A percentile compares a stretch with the other conserved stretches of the same genome.
phyloP scores from a whole-genome alignment of 495 filamentous ascomycete species.

The Neurospora tetraspora region DNA sequence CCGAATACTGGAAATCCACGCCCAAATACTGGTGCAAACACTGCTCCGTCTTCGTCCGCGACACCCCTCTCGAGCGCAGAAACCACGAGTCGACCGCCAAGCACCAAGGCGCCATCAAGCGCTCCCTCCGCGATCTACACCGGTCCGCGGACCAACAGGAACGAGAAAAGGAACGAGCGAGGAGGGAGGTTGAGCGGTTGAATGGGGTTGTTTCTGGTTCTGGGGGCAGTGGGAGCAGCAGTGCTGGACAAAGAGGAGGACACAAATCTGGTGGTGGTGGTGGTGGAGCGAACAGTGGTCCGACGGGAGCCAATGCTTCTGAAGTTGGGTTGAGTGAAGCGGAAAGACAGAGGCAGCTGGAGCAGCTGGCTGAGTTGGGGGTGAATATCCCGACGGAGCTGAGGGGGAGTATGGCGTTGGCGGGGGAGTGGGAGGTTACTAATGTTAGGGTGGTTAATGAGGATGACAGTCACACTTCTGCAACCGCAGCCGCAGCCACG shows the following conservation, averaged over 20 bases:
- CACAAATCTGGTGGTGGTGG: not conserved
- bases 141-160: conserved; percentile 66
- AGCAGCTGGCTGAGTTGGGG: conserved; percentile 80
- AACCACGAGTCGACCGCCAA: conserved; percentile 86
- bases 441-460: conserved; percentile 38
- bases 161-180: conserved; percentile 70
- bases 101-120: conserved; percentile 83
- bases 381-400: conserved; percentile 75
- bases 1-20: conserved; percentile 98
- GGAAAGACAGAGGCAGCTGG: conserved; percentile 74
- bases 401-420: conserved; percentile 70
- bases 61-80: conserved; percentile 78
- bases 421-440: conserved; percentile 81
- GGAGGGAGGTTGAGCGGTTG: conserved; percentile 75
- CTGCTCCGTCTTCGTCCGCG: conserved; percentile 82
- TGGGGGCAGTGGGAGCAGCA: conserved; percentile 14
- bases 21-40: conserved; percentile 97
- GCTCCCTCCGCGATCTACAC: conserved; percentile 82
- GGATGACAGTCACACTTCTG: conserved; percentile 2
- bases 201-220: conserved; percentile 58
- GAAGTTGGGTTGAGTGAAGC: conserved; percentile 38
- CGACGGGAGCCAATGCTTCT: conserved; percentile 7
- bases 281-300: conserved; percentile 1
- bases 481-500: not conserved
- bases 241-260: conserved; percentile 1